Evolutionary conservation across 1,139 yeast species (phyloP), one percentile per base, ranked within the genome.

Genomic region (Arxiozyma heterogenica): DNA sequence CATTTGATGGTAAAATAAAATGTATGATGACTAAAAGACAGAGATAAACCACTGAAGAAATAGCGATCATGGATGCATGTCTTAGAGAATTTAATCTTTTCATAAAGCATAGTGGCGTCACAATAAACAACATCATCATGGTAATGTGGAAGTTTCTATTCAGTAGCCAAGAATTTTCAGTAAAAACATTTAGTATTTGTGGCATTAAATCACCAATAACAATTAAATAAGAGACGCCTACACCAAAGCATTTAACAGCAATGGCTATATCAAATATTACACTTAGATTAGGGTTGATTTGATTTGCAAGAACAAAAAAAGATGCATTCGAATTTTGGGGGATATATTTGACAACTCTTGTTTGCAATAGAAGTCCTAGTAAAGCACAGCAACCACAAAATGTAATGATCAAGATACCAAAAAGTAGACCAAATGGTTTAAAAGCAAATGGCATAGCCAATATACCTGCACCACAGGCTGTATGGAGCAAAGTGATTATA

Each of bases 361-460:
- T 61, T 50, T 64, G 71, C 43, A 68, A 53, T 15, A 66, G 34
- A 7, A 68, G 57, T 9, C 71, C 70, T 3, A 57, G 41, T 47
- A 62, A 49, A 0, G 70, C 59, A 54, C 66, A 67, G 3, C 58
- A 22, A 2, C 68, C 70, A 53, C 70, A 91, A 25, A 88, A 62
- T 1, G 83, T 46, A 11, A 91, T 79, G 57, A 89, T 82, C 15
- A 80, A 55, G 1, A 83, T 65, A 0, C 98, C 98, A 25, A 83
- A 71, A 0, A 84, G 55, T 1, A 89, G 70, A n/a, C 98, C 96
- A 66, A 91, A 93, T 1, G 95, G 82, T 53, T 83, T 77, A 65
- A 88, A 84, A 0, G 97, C 96, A 64, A 82, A 85, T 0, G 98
- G 98, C 82, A 93, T 85, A 17, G 98, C 95, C 54, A 93, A 79